Percentiles rank a stretch among this genome's conserved stretches.
Evolutionary conservation across 2,329 filamentous ascomycete genomes (phyloP).

Genomic region (Tolypocladium capitatum): DNA sequence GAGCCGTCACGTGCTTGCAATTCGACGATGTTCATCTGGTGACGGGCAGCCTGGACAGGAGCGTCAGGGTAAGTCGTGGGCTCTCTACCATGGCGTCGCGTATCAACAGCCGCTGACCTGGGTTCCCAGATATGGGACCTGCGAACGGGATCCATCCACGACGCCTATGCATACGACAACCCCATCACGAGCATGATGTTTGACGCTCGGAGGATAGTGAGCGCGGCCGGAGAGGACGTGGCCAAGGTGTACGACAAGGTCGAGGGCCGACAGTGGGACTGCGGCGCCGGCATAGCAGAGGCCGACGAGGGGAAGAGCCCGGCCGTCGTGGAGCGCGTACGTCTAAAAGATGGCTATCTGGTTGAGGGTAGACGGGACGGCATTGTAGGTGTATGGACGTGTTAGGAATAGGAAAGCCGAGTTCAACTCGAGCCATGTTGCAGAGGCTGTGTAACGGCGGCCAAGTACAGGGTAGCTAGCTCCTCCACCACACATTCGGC

Average conservation of each 20-base stretch:
- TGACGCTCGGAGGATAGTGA: constrained; percentile 76
- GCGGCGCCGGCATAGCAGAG: constrained; percentile 66
- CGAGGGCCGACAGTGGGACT: constrained; percentile 92
- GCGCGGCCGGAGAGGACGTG: constrained; percentile 81
- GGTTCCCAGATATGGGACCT: constrained; percentile 83
- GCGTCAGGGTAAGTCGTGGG: constrained; percentile 63
- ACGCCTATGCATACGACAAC: constrained; percentile 90
- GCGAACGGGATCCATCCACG: constrained; percentile 84
- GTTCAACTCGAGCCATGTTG: neutral
- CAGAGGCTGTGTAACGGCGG: too few relatives aligned
- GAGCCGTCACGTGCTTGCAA: constrained; percentile 83
- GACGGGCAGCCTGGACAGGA: constrained; percentile 83
- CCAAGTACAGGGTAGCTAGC: neutral
- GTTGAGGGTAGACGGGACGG: constrained; percentile 83
- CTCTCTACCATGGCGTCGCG: neutral
- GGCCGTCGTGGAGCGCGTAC: constrained; percentile 67
- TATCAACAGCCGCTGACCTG: neutral
- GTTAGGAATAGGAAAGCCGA: constrained; percentile 22
- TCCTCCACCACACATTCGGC: neutral
- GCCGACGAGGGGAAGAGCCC: constrained; percentile 52
- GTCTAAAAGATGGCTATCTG: constrained; percentile 87
- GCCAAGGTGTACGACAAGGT: constrained; percentile 98
- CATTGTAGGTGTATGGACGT: constrained; percentile 82
- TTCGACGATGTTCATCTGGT: constrained; percentile 95
- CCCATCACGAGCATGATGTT: constrained; percentile 97